A percentile compares a stretch with the other conserved stretches of the same genome.
These are phyloP conservation scores for Colletotrichum lindemuthianum DNA, from an alignment of 2,329 filamentous ascomycete genomes.

Conservation along the genomic window DNA sequence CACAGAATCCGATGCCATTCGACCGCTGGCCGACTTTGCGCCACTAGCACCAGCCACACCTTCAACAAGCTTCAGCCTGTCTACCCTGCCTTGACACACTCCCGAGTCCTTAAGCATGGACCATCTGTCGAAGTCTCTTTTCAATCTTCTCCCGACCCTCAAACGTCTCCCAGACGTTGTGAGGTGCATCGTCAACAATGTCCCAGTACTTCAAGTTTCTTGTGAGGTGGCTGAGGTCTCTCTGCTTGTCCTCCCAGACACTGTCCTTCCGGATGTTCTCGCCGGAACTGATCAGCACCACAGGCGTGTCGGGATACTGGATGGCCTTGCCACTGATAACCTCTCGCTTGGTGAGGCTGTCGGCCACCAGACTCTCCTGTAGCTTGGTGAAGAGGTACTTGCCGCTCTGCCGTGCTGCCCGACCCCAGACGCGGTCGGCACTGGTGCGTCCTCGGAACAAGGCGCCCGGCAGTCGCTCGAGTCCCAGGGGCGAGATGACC, in stretches of 20 bases:
- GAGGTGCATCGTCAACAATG: constrained; percentile 83
- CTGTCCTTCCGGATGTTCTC: constrained; percentile 71
- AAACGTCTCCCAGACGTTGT: constrained; percentile 83
- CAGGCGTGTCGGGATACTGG: constrained; percentile 77
- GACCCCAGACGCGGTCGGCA: constrained; percentile 86
- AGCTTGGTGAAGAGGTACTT: constrained; percentile 91
- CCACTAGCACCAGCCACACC: neutral
- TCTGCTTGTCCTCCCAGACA: constrained; percentile 85
- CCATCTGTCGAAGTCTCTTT: constrained; percentile 77
- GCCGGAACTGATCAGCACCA: constrained; percentile 87
- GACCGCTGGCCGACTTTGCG: neutral
- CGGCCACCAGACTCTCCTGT: constrained; percentile 90
- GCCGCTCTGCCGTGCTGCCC: constrained; percentile 79
- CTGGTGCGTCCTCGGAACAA: constrained; percentile 83
- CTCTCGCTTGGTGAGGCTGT: constrained; percentile 85
- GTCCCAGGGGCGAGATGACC: constrained; percentile 84
- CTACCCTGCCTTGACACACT: neutral
- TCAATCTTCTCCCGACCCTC: constrained; percentile 81
- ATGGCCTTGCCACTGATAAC: constrained; percentile 82
- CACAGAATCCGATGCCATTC: neutral
- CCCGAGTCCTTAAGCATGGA: constrained; percentile 47
- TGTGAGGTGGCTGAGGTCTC: constrained; percentile 84
- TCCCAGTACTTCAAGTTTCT: constrained; percentile 85
- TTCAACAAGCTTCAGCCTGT: neutral
- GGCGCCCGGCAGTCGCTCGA: constrained; percentile 82